Evolutionary conservation across 805 yeast genomes (phyloP), one percentile per base, ranked within the genome.

Genomic region (Spathaspora hagerdaliae): DNA sequence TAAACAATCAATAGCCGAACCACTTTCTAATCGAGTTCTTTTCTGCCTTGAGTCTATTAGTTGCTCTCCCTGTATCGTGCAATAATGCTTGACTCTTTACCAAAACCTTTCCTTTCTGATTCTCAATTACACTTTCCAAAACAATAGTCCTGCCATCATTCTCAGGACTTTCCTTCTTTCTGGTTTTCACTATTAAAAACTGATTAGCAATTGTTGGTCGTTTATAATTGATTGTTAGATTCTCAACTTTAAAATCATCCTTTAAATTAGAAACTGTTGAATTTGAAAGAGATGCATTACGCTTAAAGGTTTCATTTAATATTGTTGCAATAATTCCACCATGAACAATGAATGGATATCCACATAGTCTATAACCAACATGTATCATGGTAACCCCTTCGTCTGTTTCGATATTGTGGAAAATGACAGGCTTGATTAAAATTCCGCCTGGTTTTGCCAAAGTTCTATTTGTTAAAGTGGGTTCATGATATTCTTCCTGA

Each of bases 281-380:
- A 49, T 53, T 43, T 45, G 71, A 59, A 36, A 83, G 66, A 1
- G 72, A 63, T 2, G 73, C 79, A 46, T 75, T 69, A 43, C 83
- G 73, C 51, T 82, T 82, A 66, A 83, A 76, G 6, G 85, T 75
- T 53, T 90, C 96, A 57, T 88, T 94, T 44, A 89, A 66, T 1
- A 90, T 67, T 0, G 95, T 83, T 7, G 91, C 95, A 29, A 90
- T 60, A 27, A 91, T 78, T 0, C 97, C 97, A 3, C 97, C 97
- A 59, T 90, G 97, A 2, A 88, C 77, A 14, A 91, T 65, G 54
- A 87, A 83, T 2, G 97, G 97, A 59, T 85, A 90, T 1, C 97
- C 97, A 37, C 92, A 82, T 15, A 90, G 63, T 49, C 77, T 77
- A 57, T 83, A 80, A 0, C 97, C 97, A 43, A 85, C 73, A 59